Evolutionary conservation across 2,329 filamentous ascomycete species (phyloP).

Genomic region (Beauveria sp.): DNA sequence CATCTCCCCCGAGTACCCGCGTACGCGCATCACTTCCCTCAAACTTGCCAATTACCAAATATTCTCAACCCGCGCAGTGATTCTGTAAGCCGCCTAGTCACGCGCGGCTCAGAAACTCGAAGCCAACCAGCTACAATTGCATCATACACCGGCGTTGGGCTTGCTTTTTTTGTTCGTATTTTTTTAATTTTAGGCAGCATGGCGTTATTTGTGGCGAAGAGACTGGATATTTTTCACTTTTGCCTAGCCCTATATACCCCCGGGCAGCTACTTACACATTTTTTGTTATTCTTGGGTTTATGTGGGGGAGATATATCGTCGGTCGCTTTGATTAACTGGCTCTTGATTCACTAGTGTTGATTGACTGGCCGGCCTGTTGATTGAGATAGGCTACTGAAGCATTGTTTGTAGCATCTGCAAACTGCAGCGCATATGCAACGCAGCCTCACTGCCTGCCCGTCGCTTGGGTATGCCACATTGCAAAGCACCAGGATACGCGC

Average conservation of each 20-base stretch:
- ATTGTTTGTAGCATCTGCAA: no score
- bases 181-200: neutral
- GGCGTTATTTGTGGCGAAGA: neutral
- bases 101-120: neutral
- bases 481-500: no score
- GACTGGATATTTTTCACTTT: neutral
- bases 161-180: neutral
- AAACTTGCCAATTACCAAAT: constrained; percentile 52
- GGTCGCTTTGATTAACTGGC: no score
- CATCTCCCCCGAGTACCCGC: constrained; percentile 48
- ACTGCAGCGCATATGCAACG: no score
- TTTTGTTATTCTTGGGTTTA: no score
- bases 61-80: constrained; percentile 32
- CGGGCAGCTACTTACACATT: no score
- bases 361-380: no score
- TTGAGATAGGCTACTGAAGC: no score
- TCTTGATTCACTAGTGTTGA: no score
- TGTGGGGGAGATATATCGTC: no score
- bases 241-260: neutral
- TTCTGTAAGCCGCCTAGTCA: constrained; percentile 21
- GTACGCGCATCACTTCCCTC: constrained; percentile 45
- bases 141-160: constrained; percentile 1
- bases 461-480: no score
- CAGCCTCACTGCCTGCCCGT: no score
- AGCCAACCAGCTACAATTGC: neutral